Conservation (phyloP, 83 land plant species). For the Picea abies region DNA sequence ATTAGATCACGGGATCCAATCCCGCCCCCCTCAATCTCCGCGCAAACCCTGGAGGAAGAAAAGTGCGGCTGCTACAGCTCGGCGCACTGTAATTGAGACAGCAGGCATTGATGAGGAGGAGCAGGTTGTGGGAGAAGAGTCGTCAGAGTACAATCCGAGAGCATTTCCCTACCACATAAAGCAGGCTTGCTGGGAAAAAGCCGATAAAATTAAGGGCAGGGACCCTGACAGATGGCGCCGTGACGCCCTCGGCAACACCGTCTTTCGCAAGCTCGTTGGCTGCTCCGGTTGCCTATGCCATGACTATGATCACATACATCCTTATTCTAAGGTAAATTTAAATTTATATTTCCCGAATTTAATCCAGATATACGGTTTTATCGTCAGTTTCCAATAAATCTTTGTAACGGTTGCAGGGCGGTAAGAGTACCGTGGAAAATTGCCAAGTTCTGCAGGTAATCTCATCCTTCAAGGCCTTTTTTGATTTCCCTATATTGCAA, state of each 20-base stretch:
- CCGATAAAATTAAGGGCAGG: constrained; percentile 75
- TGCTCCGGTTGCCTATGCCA: constrained; percentile 95
- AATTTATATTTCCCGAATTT: neutral
- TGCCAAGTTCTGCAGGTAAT: constrained; percentile 90
- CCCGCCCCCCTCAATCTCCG: neutral
- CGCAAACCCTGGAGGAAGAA: constrained; percentile 12
- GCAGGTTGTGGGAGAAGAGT: neutral
- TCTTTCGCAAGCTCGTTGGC: constrained; percentile 91
- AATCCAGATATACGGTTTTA: neutral
- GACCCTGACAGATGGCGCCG: constrained; percentile 95
- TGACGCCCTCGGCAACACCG: constrained; percentile 81
- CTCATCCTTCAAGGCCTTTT: too few species aligned
- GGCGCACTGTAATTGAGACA: too few species aligned
- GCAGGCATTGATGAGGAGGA: neutral
- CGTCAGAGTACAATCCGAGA: constrained; percentile 45
- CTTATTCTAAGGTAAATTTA: constrained; percentile 79
- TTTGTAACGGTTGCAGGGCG: constrained; percentile 58
- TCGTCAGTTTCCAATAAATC: neutral
- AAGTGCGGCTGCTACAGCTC: neutral
- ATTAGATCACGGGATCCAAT: neutral
- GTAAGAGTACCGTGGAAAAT: constrained; percentile 84
- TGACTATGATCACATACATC: constrained; percentile 86
- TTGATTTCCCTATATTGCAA: too few species aligned
- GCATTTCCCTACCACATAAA: constrained; percentile 81
- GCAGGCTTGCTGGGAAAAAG: constrained; percentile 97